Evolutionary conservation across 495 filamentous ascomycete genomes (phyloP).

Genomic region (Margaritispora aquatica): DNA sequence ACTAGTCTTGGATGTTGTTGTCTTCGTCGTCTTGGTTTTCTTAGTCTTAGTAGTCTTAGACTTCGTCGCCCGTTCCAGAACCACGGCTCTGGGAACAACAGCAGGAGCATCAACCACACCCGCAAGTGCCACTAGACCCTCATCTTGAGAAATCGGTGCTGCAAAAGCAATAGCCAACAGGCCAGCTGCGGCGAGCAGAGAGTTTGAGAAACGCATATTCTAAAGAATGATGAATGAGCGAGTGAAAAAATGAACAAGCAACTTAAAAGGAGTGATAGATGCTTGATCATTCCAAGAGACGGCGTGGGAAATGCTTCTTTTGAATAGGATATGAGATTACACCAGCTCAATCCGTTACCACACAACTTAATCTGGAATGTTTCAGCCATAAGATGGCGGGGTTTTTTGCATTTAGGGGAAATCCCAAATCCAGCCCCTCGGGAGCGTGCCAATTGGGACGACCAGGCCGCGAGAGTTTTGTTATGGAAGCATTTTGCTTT

Average conservation of each 20-base stretch:
- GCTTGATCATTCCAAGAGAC: neutral
- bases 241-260: neutral
- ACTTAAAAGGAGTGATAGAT: slow-evolving; percentile 8
- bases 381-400: neutral
- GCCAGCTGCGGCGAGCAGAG: slow-evolving; percentile 11
- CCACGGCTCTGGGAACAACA: neutral
- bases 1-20: neutral
- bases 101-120: neutral
- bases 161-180: slow-evolving; percentile 12
- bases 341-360: neutral
- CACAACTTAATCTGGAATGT: neutral
- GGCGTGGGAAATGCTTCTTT: neutral
- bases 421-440: neutral
- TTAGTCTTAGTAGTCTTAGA: neutral
- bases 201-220: slow-evolving; percentile 16
- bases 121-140: neutral
- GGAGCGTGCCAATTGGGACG: neutral
- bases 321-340: neutral
- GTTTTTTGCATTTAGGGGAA: neutral
- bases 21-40: neutral
- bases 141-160: slow-evolving; percentile 11
- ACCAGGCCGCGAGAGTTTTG: neutral
- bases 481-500: neutral
- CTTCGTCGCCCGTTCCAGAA: neutral
- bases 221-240: slow-evolving; percentile 1